phyloP scores from a whole-genome alignment of 805 yeast species.

The Kodamaea lidongshanica region DNA sequence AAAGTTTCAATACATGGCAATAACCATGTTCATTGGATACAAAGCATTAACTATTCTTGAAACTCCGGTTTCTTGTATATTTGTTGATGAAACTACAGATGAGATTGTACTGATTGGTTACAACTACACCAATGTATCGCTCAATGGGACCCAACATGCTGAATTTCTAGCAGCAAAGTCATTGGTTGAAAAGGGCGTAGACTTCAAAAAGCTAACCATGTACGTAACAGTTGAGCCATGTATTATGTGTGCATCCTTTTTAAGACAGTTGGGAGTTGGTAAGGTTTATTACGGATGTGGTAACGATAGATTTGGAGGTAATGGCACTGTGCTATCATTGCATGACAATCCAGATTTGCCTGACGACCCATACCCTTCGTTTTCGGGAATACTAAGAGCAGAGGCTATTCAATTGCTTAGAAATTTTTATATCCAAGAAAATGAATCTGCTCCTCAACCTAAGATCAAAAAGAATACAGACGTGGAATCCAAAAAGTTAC shows the following conservation, averaged over 20 bases:
- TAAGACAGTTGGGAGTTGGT: slow-evolving; percentile 71
- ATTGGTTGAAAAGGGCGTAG: slow-evolving; percentile 12
- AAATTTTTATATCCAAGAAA: slow-evolving; percentile 78
- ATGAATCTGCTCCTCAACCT: slow-evolving; percentile 78
- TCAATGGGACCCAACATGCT: slow-evolving; percentile 89
- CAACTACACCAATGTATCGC: slow-evolving; percentile 78
- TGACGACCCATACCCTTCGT: slow-evolving; percentile 41
- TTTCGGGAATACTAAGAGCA: slow-evolving; percentile 72
- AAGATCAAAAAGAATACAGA: slow-evolving; percentile 64
- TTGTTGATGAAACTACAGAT: slow-evolving; percentile 30
- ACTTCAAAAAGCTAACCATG: slow-evolving; percentile 52
- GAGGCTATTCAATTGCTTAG: slow-evolving; percentile 82
- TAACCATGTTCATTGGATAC: slow-evolving; percentile 53
- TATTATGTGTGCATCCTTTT: slow-evolving; percentile 93
- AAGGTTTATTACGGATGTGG: slow-evolving; percentile 86
- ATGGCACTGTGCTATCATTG: slow-evolving; percentile 74
- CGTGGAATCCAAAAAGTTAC: slow-evolving; percentile 51
- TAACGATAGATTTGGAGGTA: slow-evolving; percentile 94
- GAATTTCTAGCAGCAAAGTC: slow-evolving; percentile 75
- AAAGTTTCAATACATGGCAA: slow-evolving; percentile 42
- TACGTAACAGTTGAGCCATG: slow-evolving; percentile 98
- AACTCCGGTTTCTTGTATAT: slow-evolving; percentile 81
- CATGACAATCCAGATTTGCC: slow-evolving; percentile 16
- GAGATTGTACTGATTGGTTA: slow-evolving; percentile 67
- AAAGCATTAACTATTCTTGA: slow-evolving; percentile 61